phyloP scores from a whole-genome alignment of 2,329 filamentous ascomycete species.

The Juglanconis oblonga region DNA sequence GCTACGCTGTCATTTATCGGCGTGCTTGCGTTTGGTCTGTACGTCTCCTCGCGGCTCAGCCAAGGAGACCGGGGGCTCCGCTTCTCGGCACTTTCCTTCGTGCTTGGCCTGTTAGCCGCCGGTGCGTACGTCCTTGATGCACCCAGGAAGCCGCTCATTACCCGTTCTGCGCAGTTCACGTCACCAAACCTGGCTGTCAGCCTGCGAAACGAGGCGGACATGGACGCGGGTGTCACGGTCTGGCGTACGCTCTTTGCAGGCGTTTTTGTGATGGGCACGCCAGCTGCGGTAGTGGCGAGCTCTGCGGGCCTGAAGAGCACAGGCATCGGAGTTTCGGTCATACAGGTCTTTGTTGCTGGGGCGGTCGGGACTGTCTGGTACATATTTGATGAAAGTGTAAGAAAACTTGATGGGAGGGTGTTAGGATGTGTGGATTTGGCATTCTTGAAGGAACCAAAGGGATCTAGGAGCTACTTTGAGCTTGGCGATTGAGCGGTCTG shows the following conservation, averaged over 20 bases:
- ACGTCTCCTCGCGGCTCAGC: slow-evolving; percentile 25
- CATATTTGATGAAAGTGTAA: slow-evolving; percentile 38
- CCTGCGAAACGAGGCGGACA: slow-evolving; percentile 46
- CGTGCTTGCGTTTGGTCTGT: slow-evolving; percentile 44
- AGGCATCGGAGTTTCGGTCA: slow-evolving; percentile 39
- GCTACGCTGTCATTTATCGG: slow-evolving; percentile 38
- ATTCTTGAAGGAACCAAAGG: slow-evolving; percentile 39
- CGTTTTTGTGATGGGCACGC: slow-evolving; percentile 41
- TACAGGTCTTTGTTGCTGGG: slow-evolving; percentile 38
- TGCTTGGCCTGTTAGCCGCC: slow-evolving; percentile 45
- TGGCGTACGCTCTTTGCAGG: slow-evolving; percentile 41
- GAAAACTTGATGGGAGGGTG: slow-evolving; percentile 42
- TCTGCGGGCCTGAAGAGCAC: slow-evolving; percentile 35
- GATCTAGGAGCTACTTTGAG: slow-evolving; percentile 45
- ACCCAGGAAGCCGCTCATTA: slow-evolving; percentile 39
- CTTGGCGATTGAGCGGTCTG: slow-evolving; percentile 26
- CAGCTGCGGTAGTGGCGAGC: slow-evolving; percentile 31
- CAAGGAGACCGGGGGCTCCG: slow-evolving; percentile 25
- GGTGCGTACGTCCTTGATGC: slow-evolving; percentile 40
- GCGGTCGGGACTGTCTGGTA: slow-evolving; percentile 37
- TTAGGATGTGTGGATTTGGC: slow-evolving; percentile 46
- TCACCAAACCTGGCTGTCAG: slow-evolving; percentile 43
- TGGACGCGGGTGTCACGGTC: slow-evolving; percentile 41
- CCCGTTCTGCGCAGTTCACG: slow-evolving; percentile 48
- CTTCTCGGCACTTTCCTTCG: slow-evolving; percentile 41